Base-by-base conservation (phyloP, 75 land plant genomes). In the Selaginella tamariscina region DNA sequence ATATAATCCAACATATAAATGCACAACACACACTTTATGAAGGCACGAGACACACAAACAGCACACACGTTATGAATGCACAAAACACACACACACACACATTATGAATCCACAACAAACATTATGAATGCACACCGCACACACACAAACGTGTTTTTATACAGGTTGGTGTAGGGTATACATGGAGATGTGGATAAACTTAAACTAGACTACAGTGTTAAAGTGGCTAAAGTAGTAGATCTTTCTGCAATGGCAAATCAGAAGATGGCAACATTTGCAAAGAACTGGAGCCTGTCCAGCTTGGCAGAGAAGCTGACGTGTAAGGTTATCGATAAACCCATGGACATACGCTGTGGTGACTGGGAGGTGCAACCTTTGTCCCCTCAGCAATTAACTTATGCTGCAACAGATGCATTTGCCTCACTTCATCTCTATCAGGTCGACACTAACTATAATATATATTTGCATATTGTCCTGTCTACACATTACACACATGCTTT, bases 351-450 rank as follows among this genome's bases (percentile, higher is more conserved):
- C 74, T 60, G 75, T 21, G 98, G 98, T 32, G 82, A 93, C 70
- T 93, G 98, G 98, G 98, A 93, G 73, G 75, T 64, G 11, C 29
- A 73, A 18, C 33, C 63, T 33, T 68, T 93, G 65, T 84, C 89
- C 27, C 68, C 71, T 15, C 68, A 68, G 32, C 90, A 93, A 66
- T 75, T 89, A 33, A 55, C 70, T 27, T 93, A 93, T 80, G 95
- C 98, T 56, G 95, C 98, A 21, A 86, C 88, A 22, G 98, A 93
- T 77, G 98, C 98, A 23, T 93, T 71, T 81, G 90, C 78, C 2
- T 93, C 95, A 21, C 84, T 89, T 79, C 74, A 83, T 69, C 70
- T 89, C 33, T 77, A 83, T 76, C 71, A 86, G 95, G 95, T 92
- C n/a, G n/a, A n/a, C n/a, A n/a, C n/a, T n/a, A n/a, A n/a, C n/a